phyloP scores from a whole-genome alignment of 2,329 filamentous ascomycete genomes.

The Didymella glomerata region DNA sequence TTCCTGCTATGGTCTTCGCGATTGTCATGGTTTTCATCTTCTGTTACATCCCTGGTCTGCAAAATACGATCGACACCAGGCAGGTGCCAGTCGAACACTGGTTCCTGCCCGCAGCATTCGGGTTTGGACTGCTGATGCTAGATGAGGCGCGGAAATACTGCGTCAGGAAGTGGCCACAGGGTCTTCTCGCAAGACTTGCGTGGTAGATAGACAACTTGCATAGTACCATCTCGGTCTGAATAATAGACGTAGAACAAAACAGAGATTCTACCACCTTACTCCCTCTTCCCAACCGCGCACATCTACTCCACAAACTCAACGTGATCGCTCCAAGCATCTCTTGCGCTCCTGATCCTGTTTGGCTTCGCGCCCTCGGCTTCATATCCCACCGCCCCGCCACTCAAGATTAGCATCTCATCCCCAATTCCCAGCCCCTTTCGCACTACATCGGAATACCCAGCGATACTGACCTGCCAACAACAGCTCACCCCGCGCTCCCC shows the following conservation, averaged over 20 bases:
- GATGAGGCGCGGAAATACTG: constrained; percentile 73
- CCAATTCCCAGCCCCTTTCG: constrained; percentile 26
- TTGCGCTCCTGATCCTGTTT: constrained; percentile 12
- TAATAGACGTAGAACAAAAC: neutral
- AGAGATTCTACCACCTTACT: neutral
- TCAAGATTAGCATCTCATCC: constrained; percentile 28
- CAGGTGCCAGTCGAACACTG: constrained; percentile 75
- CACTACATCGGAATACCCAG: constrained; percentile 34
- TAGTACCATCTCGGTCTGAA: neutral
- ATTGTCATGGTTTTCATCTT: constrained; percentile 73
- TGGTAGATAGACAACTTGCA: constrained; percentile 59
- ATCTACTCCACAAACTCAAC: constrained; percentile 5
- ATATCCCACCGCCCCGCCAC: constrained; percentile 36
- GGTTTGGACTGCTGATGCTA: constrained; percentile 67
- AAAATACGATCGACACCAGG: constrained; percentile 67
- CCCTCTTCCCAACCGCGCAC: neutral
- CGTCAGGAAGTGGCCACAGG: constrained; percentile 67
- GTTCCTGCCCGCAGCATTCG: constrained; percentile 79
- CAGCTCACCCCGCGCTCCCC: constrained; percentile 30
- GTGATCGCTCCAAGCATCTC: constrained; percentile 2
- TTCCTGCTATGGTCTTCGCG: constrained; percentile 75
- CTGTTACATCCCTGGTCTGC: constrained; percentile 71
- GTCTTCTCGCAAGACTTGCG: constrained; percentile 66
- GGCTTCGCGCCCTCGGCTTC: constrained; percentile 11
- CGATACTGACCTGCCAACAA: constrained; percentile 31